phyloP scores from a whole-genome alignment of 345 rosid species.

The Laguncularia racemosa region DNA sequence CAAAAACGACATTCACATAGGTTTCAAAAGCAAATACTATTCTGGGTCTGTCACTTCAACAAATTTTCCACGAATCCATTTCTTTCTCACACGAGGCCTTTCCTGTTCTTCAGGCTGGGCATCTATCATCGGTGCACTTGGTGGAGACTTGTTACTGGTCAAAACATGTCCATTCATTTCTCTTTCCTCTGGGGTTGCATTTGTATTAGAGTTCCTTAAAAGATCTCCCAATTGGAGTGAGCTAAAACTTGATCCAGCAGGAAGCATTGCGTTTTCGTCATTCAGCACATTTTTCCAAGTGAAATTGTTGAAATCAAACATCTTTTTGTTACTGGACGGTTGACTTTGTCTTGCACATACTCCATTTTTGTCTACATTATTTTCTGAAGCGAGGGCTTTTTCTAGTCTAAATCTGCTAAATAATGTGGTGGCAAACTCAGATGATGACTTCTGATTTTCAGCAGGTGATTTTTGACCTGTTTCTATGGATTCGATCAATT shows the following conservation, averaged over 20 bases:
- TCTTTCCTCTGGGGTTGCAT: too few species aligned
- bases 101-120: not conserved
- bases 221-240: not conserved
- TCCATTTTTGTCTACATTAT: not conserved
- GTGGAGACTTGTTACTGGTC: too few species aligned
- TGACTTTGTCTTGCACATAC: not conserved
- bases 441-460: conserved; percentile 10
- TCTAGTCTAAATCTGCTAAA: not conserved
- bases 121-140: too few species aligned
- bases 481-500: conserved; percentile 54
- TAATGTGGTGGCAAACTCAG: not conserved
- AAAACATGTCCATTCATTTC: too few species aligned
- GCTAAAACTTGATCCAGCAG: not conserved
- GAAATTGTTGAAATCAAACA: conserved; percentile 3
- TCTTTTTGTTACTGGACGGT: not conserved
- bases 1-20: too few species aligned
- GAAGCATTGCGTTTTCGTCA: not conserved
- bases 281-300: conserved; percentile 1
- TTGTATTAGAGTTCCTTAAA: not conserved
- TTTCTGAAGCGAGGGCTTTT: not conserved
- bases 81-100: conserved; percentile 1
- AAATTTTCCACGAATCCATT: conserved; percentile 18
- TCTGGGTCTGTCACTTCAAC: conserved; percentile 5
- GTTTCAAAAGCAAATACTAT: not conserved
- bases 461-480: conserved; percentile 9